phyloP scores from a whole-genome alignment of 345 rosid species.

The Carallia brachiata region DNA sequence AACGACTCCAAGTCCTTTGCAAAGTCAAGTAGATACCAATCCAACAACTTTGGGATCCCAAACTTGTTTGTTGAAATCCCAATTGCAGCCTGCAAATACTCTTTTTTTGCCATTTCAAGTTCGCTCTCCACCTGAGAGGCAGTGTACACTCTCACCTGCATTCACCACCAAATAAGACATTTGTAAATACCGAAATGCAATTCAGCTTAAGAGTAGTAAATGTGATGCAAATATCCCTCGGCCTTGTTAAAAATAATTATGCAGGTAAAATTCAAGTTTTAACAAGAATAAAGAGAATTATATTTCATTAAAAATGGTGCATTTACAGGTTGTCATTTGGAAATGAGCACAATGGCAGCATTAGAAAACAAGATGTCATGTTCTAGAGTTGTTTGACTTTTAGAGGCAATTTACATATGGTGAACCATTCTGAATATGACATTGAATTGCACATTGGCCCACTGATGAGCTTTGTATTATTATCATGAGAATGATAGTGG shows the following conservation, averaged over 20 bases:
- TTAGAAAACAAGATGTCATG: neutral
- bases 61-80: slow-evolving; percentile 52
- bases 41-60: slow-evolving; percentile 68
- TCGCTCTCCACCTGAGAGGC: slow-evolving; percentile 61
- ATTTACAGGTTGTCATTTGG: neutral
- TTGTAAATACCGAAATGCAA: too few relatives aligned
- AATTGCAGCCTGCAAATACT: slow-evolving; percentile 74
- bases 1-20: slow-evolving; percentile 78
- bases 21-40: slow-evolving; percentile 80
- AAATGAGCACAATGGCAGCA: neutral
- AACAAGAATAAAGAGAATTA: too few relatives aligned
- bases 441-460: neutral
- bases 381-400: neutral
- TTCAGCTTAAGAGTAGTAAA: too few relatives aligned
- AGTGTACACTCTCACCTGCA: slow-evolving; percentile 72
- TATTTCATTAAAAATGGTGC: neutral
- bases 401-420: neutral
- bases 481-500: neutral
- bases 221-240: too few relatives aligned
- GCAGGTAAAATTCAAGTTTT: too few relatives aligned
- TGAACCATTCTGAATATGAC: neutral
- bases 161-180: neutral
- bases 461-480: neutral
- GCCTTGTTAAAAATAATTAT: too few relatives aligned
- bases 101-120: slow-evolving; percentile 67